Evolutionary conservation across 495 filamentous ascomycete genomes (phyloP).

Genomic region (Hypoxylon subgilvum): DNA sequence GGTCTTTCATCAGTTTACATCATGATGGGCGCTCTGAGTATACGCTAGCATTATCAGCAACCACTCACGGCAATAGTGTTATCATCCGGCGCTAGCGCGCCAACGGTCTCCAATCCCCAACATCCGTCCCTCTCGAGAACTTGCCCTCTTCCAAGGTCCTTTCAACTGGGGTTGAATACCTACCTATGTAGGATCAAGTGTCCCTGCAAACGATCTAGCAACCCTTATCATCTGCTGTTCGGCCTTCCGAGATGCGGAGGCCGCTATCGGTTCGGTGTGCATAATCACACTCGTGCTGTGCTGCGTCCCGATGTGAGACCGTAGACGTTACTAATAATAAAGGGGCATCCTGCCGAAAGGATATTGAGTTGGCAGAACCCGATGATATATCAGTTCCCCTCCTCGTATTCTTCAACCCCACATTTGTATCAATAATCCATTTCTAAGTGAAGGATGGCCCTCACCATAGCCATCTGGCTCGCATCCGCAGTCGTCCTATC

Average conservation of each 20-base stretch:
- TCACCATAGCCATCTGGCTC: conserved; percentile 17
- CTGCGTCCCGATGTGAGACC: background rate
- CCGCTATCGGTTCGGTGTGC: conserved; percentile 32
- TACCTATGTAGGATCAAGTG: conserved; percentile 13
- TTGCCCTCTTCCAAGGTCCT: conserved; percentile 7
- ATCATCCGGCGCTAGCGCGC: conserved; percentile 30
- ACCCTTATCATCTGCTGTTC: conserved; percentile 21
- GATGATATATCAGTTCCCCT: background rate
- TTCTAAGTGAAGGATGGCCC: conserved; percentile 18
- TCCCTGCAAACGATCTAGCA: conserved; percentile 12
- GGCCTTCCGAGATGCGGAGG: conserved; percentile 23
- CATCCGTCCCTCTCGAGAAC: background rate
- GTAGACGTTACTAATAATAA: conserved; percentile 15
- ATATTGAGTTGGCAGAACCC: background rate
- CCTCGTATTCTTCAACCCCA: background rate
- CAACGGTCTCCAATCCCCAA: conserved; percentile 20
- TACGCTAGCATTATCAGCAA: conserved; percentile 40
- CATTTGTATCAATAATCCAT: background rate
- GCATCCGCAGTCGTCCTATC: conserved; percentile 28
- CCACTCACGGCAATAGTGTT: conserved; percentile 34
- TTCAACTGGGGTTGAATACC: background rate
- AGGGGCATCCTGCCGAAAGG: background rate
- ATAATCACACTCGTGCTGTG: background rate
- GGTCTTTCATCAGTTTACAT: conserved; percentile 9
- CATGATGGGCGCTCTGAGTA: conserved; percentile 25